A percentile compares a stretch with the other conserved stretches of the same genome.
These are phyloP conservation scores for Schizosaccharomyces osmophilus DNA, from an alignment of 805 yeast genomes.

Conservation along the genomic window DNA sequence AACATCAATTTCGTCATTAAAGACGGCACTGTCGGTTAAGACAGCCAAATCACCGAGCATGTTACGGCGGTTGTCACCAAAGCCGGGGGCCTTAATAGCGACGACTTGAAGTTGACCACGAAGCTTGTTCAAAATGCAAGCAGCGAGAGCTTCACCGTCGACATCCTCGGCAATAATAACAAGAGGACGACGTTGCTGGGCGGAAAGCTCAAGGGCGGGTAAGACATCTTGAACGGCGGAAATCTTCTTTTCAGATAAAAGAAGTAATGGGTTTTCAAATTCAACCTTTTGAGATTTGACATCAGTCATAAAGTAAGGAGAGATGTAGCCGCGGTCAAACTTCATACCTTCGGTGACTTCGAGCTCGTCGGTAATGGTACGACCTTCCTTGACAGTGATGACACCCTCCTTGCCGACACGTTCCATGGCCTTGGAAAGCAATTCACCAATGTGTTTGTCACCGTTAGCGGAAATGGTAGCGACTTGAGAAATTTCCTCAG, in stretches of 20 bases:
- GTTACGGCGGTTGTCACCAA: constrained; percentile 95
- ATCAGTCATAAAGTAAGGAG: constrained; percentile 89
- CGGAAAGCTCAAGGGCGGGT: constrained; percentile 81
- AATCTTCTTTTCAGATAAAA: constrained; percentile 80
- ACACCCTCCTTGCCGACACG: constrained; percentile 98
- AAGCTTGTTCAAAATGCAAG: constrained; percentile 86
- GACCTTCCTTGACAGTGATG: constrained; percentile 90
- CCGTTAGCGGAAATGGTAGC: constrained; percentile 97
- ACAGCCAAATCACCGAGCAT: constrained; percentile 87
- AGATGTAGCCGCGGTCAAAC: constrained; percentile 90
- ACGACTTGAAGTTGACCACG: constrained; percentile 96
- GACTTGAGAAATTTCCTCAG: constrained; percentile 90
- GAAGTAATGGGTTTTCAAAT: constrained; percentile 73
- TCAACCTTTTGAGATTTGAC: constrained; percentile 81
- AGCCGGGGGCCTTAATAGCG: constrained; percentile 96
- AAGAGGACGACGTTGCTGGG: constrained; percentile 79
- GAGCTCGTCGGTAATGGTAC: constrained; percentile 84
- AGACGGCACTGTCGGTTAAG: constrained; percentile 70
- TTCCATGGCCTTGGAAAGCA: constrained; percentile 89
- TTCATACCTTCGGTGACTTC: constrained; percentile 97
- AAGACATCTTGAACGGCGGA: constrained; percentile 72
- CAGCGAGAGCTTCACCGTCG: constrained; percentile 96
- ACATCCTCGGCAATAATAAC: constrained; percentile 84
- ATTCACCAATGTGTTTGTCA: constrained; percentile 70
- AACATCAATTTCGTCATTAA: constrained; percentile 79